These are phyloP conservation scores for Sechiopsis laciniata DNA, from an alignment of 306 rosid genomes.

Conservation along the genomic window DNA sequence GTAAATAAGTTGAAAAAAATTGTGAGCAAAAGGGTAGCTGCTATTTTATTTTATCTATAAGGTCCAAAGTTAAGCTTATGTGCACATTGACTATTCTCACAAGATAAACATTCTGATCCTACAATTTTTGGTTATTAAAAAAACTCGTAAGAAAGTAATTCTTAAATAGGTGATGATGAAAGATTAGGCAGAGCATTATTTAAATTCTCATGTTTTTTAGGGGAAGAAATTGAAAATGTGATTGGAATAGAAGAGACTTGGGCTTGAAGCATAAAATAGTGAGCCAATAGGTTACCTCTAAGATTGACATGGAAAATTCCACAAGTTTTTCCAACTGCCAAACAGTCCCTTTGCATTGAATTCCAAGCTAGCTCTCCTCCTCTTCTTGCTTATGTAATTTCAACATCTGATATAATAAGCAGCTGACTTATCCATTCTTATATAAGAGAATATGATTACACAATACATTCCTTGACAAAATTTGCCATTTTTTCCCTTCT, in stretches of 20 bases:
- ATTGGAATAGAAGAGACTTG: slow-evolving; percentile 43
- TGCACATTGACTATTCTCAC: too few relatives aligned
- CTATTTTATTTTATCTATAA: too few relatives aligned
- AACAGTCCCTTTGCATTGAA: slow-evolving; percentile 36
- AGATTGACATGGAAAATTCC: slow-evolving; percentile 36
- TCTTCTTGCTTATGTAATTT: slow-evolving; percentile 20
- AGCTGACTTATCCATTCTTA: slow-evolving; percentile 24
- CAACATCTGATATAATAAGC: slow-evolving; percentile 20
- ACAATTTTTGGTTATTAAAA: too few relatives aligned
- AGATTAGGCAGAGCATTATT: not conserved
- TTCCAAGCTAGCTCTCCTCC: slow-evolving; percentile 41
- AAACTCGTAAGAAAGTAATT: too few relatives aligned
- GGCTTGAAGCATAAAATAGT: slow-evolving; percentile 52
- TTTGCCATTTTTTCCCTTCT: slow-evolving; percentile 6
- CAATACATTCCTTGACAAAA: not conserved
- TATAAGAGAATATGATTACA: slow-evolving; percentile 19
- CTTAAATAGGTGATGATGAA: too few relatives aligned
- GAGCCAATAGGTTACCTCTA: slow-evolving; percentile 43
- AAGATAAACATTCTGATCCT: too few relatives aligned
- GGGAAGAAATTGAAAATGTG: slow-evolving; percentile 33
- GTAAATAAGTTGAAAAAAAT: too few relatives aligned
- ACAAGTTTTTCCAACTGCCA: slow-evolving; percentile 64
- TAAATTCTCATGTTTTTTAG: slow-evolving; percentile 3
- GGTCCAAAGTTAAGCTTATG: too few relatives aligned
- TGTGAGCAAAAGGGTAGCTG: too few relatives aligned